Base-by-base conservation (phyloP, 805 yeast genomes). In the Pichia nanzhaoensis region DNA sequence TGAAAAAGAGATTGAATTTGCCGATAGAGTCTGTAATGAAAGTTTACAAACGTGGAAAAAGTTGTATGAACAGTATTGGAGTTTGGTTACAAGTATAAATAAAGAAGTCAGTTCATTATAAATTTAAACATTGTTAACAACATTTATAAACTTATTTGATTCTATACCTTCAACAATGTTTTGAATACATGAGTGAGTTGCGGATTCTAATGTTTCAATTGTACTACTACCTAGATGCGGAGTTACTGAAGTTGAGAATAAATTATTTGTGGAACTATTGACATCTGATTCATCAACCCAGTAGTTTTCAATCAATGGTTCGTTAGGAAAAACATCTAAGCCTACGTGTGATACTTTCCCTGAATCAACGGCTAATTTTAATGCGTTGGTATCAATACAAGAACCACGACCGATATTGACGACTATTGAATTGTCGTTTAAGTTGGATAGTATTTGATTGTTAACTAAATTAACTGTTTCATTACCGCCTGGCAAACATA, bases 221-320 rank as follows among this genome's bases (percentile, higher is more conserved):
- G 88, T 82, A 5, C 82, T 73, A 19, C 87, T 80, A 0, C 87
- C 93, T 39, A 83, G 58, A 59, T 85, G 93, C 2, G 93, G 93
- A 12, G 83, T 70, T 37, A 81, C 62, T 0, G 80, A 63, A 14
- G 84, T 84, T 4, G 47, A 24, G 28, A 33, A 46, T 28, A 34
- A 47, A 3, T 32, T 34, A 39, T 42, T 44, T 14, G 35, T 24
- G 57, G 84, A 88, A 52, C 75, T 69, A 30, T 45, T 40, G 4
- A 20, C 34, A 7, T 12, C 8, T 9, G 16, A 5, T 35, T 44
- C 42, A 31, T 45, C 39, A 20, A 45, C 27, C 48, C 46, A 51
- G 24, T 34, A 48, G 5, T 45, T 37, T 30, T 51, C 51, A 17
- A 81, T 72, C 0, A 54, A 41, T 6, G 86, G 86, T 60, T 85